These are phyloP conservation scores for Nemania serpens DNA, from an alignment of 2,329 filamentous ascomycete genomes.

Conservation along the genomic window DNA sequence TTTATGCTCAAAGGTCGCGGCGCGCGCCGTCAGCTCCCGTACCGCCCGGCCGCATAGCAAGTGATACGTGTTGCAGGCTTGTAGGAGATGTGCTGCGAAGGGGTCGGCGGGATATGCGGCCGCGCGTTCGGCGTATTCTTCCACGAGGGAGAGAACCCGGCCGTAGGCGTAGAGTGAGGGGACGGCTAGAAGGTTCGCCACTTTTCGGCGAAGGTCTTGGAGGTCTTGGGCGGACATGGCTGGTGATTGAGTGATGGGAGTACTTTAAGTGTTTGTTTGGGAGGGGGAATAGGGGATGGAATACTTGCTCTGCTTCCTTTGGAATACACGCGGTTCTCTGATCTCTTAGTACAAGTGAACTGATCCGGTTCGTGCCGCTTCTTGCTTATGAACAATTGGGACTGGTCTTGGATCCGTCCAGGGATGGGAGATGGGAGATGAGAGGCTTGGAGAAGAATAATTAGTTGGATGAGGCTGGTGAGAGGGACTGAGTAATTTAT, in stretches of 20 bases:
- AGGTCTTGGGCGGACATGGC: background rate
- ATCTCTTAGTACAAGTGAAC: background rate
- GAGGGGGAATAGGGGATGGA: background rate
- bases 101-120: background rate
- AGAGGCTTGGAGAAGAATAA: background rate
- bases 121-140: constrained; percentile 3
- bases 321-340: no score
- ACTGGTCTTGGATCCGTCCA: no score
- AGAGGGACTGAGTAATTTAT: background rate
- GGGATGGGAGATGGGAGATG: background rate
- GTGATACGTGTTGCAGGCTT: background rate
- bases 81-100: background rate
- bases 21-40: no score
- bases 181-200: background rate
- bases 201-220: background rate
- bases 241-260: background rate
- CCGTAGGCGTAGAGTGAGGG: constrained; percentile 8
- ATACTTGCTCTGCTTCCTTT: no score
- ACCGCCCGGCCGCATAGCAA: no score
- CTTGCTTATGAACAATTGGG: no score
- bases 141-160: background rate
- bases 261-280: background rate
- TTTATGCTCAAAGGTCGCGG: background rate
- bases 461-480: background rate
- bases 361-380: no score